A percentile compares a stretch with the other conserved stretches of the same genome.
phyloP scores from a whole-genome alignment of 192 early-diverging fungal species.

The Gigaspora rosea region DNA sequence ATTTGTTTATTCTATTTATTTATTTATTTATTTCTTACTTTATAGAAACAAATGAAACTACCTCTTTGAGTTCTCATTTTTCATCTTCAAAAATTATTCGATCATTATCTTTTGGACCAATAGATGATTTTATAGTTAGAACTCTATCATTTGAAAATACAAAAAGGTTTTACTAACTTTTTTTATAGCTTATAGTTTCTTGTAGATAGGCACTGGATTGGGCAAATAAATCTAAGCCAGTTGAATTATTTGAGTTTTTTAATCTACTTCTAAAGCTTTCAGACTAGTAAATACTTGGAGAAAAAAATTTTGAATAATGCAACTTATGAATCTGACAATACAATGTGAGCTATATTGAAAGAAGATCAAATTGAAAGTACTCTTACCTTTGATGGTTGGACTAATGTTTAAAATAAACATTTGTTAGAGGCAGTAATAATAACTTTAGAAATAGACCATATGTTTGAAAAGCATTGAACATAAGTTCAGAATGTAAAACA shows the following conservation, averaged over 20 bases:
- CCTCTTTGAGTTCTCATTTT: background rate
- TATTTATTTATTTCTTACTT: background rate
- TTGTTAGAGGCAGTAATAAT: too few relatives aligned
- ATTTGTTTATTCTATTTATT: too few relatives aligned
- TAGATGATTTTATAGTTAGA: background rate
- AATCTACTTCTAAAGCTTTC: conserved; percentile 4
- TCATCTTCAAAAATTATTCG: background rate
- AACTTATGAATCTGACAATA: background rate
- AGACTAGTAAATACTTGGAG: background rate
- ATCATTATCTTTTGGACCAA: conserved; percentile 10
- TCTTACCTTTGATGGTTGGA: conserved; percentile 2
- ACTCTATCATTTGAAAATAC: background rate
- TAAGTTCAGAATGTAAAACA: too few relatives aligned
- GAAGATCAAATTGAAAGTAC: background rate
- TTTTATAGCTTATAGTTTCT: conserved; percentile 1
- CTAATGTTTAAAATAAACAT: background rate
- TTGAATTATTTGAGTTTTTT: background rate
- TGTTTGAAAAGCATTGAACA: too few relatives aligned
- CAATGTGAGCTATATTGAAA: background rate
- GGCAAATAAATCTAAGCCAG: background rate
- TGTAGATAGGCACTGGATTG: background rate
- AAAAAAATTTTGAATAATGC: background rate
- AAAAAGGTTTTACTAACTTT: background rate
- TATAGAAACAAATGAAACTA: background rate
- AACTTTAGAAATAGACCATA: too few relatives aligned